Conservation (phyloP, 306 rosid genomes). For the Quercus dentata region DNA sequence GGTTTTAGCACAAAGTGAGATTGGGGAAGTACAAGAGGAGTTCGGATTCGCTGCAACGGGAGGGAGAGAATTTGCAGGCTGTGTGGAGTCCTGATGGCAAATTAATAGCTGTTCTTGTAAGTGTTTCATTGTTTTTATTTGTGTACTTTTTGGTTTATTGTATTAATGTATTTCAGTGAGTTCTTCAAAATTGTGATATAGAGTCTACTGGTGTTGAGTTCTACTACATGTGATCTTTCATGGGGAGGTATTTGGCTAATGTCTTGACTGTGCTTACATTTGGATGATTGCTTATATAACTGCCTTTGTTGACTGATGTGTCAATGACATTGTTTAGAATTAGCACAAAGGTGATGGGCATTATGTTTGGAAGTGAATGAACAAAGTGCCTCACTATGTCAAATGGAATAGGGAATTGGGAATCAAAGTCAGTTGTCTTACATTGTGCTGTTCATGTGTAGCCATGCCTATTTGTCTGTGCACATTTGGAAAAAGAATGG, state of each 20-base stretch:
- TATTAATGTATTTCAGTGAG: neutral
- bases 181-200: neutral
- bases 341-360: neutral
- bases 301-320: neutral
- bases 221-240: neutral
- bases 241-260: neutral
- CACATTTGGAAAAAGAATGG: neutral
- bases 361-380: too few relatives aligned
- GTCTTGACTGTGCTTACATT: neutral
- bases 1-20: conserved; percentile 79
- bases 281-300: neutral
- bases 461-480: neutral
- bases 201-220: neutral
- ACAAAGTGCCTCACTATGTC: neutral
- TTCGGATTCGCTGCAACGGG: conserved; percentile 65
- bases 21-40: conserved; percentile 91
- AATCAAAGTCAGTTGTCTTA: neutral
- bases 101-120: conserved; percentile 80
- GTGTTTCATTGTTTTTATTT: conserved; percentile 10
- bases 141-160: neutral
- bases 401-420: neutral
- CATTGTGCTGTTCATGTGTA: neutral
- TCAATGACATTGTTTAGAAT: neutral
- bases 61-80: conserved; percentile 95
- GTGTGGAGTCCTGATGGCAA: conserved; percentile 96